Evolutionary conservation across 306 rosid genomes (phyloP).

Genomic region (Sphenostylis stenocarpa): DNA sequence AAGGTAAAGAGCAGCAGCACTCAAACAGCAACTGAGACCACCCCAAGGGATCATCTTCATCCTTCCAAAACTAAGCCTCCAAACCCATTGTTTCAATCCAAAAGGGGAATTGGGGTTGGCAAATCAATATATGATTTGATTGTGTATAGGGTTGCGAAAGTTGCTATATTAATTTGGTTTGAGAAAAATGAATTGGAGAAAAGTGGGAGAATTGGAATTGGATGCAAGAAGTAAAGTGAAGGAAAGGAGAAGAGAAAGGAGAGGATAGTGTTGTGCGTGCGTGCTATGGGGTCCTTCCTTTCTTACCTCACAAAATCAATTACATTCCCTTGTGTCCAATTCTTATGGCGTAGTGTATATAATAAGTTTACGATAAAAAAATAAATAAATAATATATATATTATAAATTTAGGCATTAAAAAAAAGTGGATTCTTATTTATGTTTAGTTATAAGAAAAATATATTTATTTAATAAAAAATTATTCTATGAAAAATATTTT

Average conservation of each 20-base stretch:
- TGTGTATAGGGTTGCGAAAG: neutral
- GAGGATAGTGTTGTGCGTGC: neutral
- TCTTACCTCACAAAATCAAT: conserved; percentile 13
- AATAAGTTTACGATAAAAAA: too few relatives aligned
- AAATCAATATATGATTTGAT: neutral
- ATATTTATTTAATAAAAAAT: too few relatives aligned
- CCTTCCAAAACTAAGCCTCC: conserved; percentile 14
- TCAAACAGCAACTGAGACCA: conserved; percentile 89
- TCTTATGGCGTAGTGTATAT: neutral
- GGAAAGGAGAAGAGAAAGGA: neutral
- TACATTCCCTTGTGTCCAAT: neutral
- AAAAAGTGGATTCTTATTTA: too few relatives aligned
- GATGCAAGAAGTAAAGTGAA: conserved; percentile 56
- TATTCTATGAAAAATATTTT: too few relatives aligned
- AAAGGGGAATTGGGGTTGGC: neutral
- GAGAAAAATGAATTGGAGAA: neutral
- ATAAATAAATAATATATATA: too few relatives aligned
- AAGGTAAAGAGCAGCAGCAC: conserved; percentile 95
- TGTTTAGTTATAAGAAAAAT: too few relatives aligned
- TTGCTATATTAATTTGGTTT: neutral
- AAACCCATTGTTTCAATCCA: neutral
- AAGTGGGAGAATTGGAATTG: conserved; percentile 41
- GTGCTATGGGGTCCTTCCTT: neutral
- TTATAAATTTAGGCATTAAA: too few relatives aligned
- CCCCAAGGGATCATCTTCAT: conserved; percentile 89